Evolutionary conservation across 2,329 filamentous ascomycete genomes (phyloP).

Genomic region (Ophiostoma perfectum): DNA sequence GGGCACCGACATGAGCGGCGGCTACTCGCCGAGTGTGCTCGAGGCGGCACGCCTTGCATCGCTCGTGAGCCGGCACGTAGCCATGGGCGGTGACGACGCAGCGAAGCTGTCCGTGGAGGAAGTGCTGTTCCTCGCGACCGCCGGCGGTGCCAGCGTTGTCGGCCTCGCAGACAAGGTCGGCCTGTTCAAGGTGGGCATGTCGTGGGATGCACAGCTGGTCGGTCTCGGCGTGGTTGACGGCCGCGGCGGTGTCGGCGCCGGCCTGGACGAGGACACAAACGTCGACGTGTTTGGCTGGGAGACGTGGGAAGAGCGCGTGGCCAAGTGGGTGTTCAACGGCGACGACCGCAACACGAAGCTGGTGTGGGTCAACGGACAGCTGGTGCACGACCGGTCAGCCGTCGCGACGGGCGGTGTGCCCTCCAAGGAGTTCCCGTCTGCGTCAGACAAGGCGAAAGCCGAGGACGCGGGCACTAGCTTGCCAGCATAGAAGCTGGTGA

Average conservation of each 20-base stretch:
- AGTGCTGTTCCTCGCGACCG: constrained; percentile 76
- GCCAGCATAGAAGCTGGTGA: constrained; percentile 18
- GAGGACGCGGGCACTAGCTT: constrained; percentile 10
- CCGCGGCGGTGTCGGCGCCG: constrained; percentile 34
- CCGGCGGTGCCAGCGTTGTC: constrained; percentile 79
- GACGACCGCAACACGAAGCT: constrained; percentile 84
- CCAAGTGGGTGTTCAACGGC: constrained; percentile 92
- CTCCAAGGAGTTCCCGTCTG: neutral
- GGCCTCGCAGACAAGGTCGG: constrained; percentile 69
- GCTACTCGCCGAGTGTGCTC: constrained; percentile 75
- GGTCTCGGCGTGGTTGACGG: constrained; percentile 50
- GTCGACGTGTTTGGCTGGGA: constrained; percentile 93
- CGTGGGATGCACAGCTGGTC: constrained; percentile 87
- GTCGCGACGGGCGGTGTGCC: constrained; percentile 11
- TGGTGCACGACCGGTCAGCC: constrained; percentile 60
- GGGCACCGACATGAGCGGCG: constrained; percentile 86
- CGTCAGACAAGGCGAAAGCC: neutral
- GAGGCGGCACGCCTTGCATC: constrained; percentile 77
- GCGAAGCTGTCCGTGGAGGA: constrained; percentile 78
- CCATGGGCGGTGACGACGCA: constrained; percentile 49
- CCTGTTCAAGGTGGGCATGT: constrained; percentile 77
- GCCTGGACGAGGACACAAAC: constrained; percentile 47
- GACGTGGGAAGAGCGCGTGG: constrained; percentile 75
- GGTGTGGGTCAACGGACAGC: constrained; percentile 81
- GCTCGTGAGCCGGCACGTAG: constrained; percentile 68